phyloP scores from a whole-genome alignment of 2,329 filamentous ascomycete species.

The Stylonectria norvegica region DNA sequence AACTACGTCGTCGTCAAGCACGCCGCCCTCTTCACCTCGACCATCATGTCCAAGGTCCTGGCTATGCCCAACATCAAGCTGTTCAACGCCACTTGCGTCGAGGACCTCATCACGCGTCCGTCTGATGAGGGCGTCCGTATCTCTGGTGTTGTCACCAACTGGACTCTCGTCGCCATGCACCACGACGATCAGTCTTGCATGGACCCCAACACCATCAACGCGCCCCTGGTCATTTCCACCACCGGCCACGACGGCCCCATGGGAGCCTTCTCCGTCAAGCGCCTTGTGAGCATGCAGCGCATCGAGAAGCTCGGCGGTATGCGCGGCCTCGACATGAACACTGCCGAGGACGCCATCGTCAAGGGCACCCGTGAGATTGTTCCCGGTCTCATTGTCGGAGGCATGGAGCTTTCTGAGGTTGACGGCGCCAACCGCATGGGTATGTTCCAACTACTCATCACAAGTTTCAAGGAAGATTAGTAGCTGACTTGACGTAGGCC shows the following conservation, averaged over 20 bases:
- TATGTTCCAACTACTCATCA: constrained; percentile 15
- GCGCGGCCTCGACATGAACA: constrained; percentile 90
- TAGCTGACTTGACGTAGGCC: constrained; percentile 37
- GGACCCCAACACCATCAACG: constrained; percentile 97
- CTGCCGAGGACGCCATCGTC: constrained; percentile 88
- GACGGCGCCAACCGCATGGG: constrained; percentile 92
- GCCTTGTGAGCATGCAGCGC: constrained; percentile 82
- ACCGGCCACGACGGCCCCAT: constrained; percentile 91
- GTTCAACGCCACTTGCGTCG: constrained; percentile 90
- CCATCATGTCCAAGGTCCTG: constrained; percentile 78
- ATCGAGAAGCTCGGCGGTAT: constrained; percentile 85
- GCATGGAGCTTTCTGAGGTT: constrained; percentile 89
- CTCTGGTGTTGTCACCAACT: constrained; percentile 91
- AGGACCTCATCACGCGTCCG: constrained; percentile 85
- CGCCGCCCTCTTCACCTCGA: constrained; percentile 87
- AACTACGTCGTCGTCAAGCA: constrained; percentile 92
- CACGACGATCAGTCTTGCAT: constrained; percentile 91
- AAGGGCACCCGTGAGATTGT: constrained; percentile 86
- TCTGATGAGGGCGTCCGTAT: constrained; percentile 59
- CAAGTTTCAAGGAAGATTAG: neutral
- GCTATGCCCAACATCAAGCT: constrained; percentile 89
- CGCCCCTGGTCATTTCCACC: constrained; percentile 81
- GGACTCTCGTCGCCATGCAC: constrained; percentile 85
- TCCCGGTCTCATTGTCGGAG: constrained; percentile 85
- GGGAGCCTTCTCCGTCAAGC: constrained; percentile 87